These are phyloP conservation scores for Calonectria leucothoes DNA, from an alignment of 2,329 filamentous ascomycete genomes.

Conservation along the genomic window DNA sequence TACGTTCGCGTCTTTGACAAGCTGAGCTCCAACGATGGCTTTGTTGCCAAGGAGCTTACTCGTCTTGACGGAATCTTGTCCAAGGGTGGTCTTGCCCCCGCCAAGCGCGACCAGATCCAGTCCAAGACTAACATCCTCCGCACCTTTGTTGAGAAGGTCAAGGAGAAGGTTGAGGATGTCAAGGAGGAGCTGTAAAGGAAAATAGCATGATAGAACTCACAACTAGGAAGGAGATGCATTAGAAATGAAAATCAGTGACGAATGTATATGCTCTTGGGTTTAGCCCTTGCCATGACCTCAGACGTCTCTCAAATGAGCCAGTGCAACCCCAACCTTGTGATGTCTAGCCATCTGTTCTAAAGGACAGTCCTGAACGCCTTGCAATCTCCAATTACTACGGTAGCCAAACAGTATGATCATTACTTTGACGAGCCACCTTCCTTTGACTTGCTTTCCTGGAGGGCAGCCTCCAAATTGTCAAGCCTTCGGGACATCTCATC, in stretches of 20 bases:
- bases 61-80: slow-evolving; percentile 82
- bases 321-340: slow-evolving; percentile 23
- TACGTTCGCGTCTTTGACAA: slow-evolving; percentile 94
- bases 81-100: slow-evolving; percentile 86
- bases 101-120: slow-evolving; percentile 90
- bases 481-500: slow-evolving; percentile 92
- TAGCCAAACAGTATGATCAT: slow-evolving; percentile 1
- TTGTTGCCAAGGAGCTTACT: slow-evolving; percentile 86
- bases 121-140: slow-evolving; percentile 89
- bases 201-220: slow-evolving; percentile 23
- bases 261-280: slow-evolving; percentile 35
- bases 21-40: slow-evolving; percentile 80
- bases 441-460: slow-evolving; percentile 68
- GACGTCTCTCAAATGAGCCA: slow-evolving; percentile 19
- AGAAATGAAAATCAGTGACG: slow-evolving; percentile 21
- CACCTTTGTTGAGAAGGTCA: slow-evolving; percentile 73
- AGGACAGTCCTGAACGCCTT: slow-evolving; percentile 32
- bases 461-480: slow-evolving; percentile 82
- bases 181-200: slow-evolving; percentile 53
- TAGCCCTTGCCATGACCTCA: slow-evolving; percentile 32
- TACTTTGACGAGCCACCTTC: slow-evolving; percentile 52
- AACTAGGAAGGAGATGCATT: slow-evolving; percentile 18
- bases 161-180: slow-evolving; percentile 72
- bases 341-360: slow-evolving; percentile 22
- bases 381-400: not conserved